Evolutionary conservation across 140 eudicot genomes (phyloP), one percentile per base, ranked within the genome.

Genomic region (Stevia rebaudiana): DNA sequence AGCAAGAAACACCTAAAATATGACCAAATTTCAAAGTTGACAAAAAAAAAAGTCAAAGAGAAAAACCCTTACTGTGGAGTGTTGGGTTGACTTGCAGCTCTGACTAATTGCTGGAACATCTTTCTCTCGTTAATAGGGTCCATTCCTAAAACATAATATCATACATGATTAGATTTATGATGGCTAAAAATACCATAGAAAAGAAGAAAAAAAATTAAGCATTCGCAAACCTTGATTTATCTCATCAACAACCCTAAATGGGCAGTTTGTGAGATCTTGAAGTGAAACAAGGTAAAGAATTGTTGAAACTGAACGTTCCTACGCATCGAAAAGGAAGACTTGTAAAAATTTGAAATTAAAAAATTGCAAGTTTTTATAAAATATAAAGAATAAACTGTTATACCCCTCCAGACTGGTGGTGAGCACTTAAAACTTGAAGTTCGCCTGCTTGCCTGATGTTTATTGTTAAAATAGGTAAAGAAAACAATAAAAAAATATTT

Each of bases 381-480:
- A 7, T 28, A 30, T 10, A n/a, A 70, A 6, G 1, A 18, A 58
- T 4, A 52, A 51, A 10, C 21, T 36, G 50, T 58, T 51, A 41
- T 92, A 92, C 96, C 95, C 99, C 99, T 79, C 99, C 99, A 39
- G 99, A 94, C 73, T 94, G 99, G 68, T 88, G 99, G 66, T 94
- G 94, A 65, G 97, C 97, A 76, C 99, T 88, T 51, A 94, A 79
- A 59, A 88, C 99, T 68, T 92, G 97, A 44, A 92, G 95, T 66
- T 79, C 83, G 66, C 88, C 97, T 13, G 85, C 67, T 81, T 88
- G 84, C 81, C 98, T 92, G 85, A 21, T 30, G 51, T 31, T 65
- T 15, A 73, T 68, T 11, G 69, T 18, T 11, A 74, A 59, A 67
- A 35, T 35, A 64, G 30, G 50, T 39, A 72, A 28, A 43, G n/a